Evolutionary conservation across 1,284 basidiomycete species (phyloP), one percentile per base, ranked within the genome.

Genomic region (Sphaerobolus stellatus): DNA sequence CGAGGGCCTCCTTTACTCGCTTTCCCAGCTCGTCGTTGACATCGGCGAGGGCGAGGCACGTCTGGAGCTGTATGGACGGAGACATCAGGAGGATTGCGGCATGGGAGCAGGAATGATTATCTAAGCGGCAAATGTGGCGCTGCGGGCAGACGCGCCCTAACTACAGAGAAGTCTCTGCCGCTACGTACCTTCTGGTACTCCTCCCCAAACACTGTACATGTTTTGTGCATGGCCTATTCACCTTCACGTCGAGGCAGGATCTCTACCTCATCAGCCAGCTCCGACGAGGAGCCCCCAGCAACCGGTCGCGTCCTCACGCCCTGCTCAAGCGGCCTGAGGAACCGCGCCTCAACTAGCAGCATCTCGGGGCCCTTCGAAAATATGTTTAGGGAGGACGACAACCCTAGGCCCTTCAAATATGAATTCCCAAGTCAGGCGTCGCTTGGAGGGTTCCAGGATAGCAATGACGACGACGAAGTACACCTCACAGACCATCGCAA

Each of bases 1-100:
- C 72, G 54, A 94, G 68, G 0, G 93, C 92, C 65, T 90, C 83
- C 60, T 79, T 81, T 38, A 95, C 85, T 59, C 84, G 75, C 4
- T 66, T 66, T 1, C 84, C 82, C 18, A 93, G 75, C 0, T 78
- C 72, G 50, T 82, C 76, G 4, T 73, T 64, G 14, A 79, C 79
- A 20, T 67, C 63, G 33, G 86, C 83, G 33, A 89, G 73, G 5
- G 33, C 47, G n/a, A 54, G 27, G 29, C 46, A 48, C 18, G 46
- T 47, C 6, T 49, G 46, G 8, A 50, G 31, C 16, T 50, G 28
- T 43, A 43, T 43, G 36, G 36, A 7, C 36, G 36, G 22, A 16
- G 36, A 38, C 22, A 38, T n/a, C 36, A 22, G 36, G 3, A 22
- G n/a, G n/a, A 38, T 38, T 16, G 36, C 36, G 7, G 36, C n/a